Conservation (phyloP, 192 early-diverging fungal species). For the Pecoramyces ruminantium region DNA sequence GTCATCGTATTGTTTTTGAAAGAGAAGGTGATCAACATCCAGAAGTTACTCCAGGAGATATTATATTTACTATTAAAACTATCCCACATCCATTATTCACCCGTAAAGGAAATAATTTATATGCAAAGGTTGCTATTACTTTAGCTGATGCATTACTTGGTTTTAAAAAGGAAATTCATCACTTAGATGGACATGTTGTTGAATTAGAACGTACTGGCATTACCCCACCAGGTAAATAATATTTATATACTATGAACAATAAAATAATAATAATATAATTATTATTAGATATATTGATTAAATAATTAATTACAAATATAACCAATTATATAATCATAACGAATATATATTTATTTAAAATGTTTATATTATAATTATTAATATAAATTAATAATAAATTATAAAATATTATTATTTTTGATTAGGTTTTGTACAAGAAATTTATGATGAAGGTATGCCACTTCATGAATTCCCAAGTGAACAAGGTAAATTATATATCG, state of each 20-base stretch:
- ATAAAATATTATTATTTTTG: constrained; percentile 1
- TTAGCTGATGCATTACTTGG: constrained; percentile 65
- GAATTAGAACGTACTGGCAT: constrained; percentile 28
- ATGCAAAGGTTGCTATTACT: constrained; percentile 7
- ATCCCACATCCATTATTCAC: constrained; percentile 54
- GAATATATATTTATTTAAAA: no score
- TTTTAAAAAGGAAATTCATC: constrained; percentile 53
- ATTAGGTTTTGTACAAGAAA: constrained; percentile 59
- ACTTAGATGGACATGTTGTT: constrained; percentile 49
- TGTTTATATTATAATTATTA: no score
- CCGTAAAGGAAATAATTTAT: constrained; percentile 42
- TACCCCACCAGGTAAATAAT: constrained; percentile 36
- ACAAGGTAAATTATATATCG: constrained; percentile 66
- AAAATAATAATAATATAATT: no score
- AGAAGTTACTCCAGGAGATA: constrained; percentile 70
- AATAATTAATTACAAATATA: no score
- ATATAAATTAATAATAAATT: constrained; percentile 3
- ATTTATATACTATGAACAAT: no score
- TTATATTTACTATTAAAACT: constrained; percentile 59
- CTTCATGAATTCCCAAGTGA: constrained; percentile 29
- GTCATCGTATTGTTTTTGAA: constrained; percentile 58
- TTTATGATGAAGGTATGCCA: constrained; percentile 86
- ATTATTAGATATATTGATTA: no score
- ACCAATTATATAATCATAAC: no score
- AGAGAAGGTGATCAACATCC: constrained; percentile 81